phyloP scores from a whole-genome alignment of 1,139 yeast genomes.

The Nakaseomyces uthaithaninus region DNA sequence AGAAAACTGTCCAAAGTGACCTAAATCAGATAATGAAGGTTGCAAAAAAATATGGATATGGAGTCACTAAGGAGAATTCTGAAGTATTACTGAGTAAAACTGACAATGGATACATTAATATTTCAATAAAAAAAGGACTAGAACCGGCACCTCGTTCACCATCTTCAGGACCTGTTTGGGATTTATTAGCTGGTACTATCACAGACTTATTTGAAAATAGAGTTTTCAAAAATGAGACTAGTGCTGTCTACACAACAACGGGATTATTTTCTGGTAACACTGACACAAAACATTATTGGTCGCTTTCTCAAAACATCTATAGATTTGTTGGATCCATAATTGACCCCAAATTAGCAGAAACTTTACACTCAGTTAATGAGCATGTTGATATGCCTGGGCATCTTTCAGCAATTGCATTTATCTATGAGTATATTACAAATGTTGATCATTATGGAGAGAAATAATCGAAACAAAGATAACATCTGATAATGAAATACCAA shows the following conservation, averaged over 20 bases:
- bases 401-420: conserved; percentile 50
- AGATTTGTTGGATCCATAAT: conserved; percentile 35
- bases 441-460: conserved; percentile 22
- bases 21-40: conserved; percentile 35
- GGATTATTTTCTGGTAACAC: conserved; percentile 72
- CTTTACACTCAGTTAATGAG: conserved; percentile 55
- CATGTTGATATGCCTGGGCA: conserved; percentile 45
- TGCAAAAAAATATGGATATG: conserved; percentile 43
- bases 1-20: conserved; percentile 38
- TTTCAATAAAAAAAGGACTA: conserved; percentile 34
- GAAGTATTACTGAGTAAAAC: conserved; percentile 23
- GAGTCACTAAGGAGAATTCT: conserved; percentile 32
- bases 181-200: conserved; percentile 45
- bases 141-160: conserved; percentile 54
- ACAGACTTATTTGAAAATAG: conserved; percentile 42
- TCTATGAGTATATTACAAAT: conserved; percentile 44
- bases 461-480: neutral
- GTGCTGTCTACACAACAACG: conserved; percentile 48
- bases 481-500: too few species aligned
- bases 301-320: conserved; percentile 61
- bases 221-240: conserved; percentile 26
- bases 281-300: conserved; percentile 75
- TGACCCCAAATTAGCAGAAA: conserved; percentile 16
- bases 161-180: conserved; percentile 40
- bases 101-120: conserved; percentile 34